Evolutionary conservation across 2,329 filamentous ascomycete species (phyloP), one percentile per base, ranked within the genome.

Genomic region (Botryotinia globosa): DNA sequence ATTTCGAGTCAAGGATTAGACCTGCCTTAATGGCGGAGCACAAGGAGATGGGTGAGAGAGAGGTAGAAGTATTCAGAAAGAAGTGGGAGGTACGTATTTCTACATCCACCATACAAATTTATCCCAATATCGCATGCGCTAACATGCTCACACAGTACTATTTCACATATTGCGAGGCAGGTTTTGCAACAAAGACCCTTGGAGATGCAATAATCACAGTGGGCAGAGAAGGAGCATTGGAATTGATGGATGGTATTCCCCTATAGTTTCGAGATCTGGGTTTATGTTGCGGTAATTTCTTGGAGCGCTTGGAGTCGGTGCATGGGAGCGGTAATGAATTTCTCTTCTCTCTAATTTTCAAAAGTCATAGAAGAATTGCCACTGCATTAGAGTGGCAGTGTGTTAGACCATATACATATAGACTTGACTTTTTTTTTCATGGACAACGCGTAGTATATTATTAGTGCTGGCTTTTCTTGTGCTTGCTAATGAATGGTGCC

Each of bases 141-240:
- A 59, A 71, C 48, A 42, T 25, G 16, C 29, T 37, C 45, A n/a
- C n/a, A 51, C 74, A 89, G 84, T 94, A 93, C 78, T 94, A 93
- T 80, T 94, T 93, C 81, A 85, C 87, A 34, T 93, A 93, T 79
- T 93, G 90, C 75, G 91, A 93, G 80, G 91, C 90, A 56, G 91
- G 91, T 0, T 93, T 94, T 78, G 83, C 87, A 73, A 91, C 89
- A 9, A 92, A 92, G 82, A 92, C 90, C 3, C 80, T 94, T 32
- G 91, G 91, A 3, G 91, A 93, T 81, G 89, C 89, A 1, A 92
- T 93, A 67, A 88, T 94, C 75, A 92, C 90, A 0, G 88, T 92
- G 18, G 89, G 87, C 32, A 75, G 79, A 61, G 79, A 80, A 65
- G 79, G 79, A 3, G 85, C 88, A 4, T 80, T 88, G 78, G 88